Evolutionary conservation across 495 filamentous ascomycete species (phyloP).

Genomic region (Penicillium bovifimosum): DNA sequence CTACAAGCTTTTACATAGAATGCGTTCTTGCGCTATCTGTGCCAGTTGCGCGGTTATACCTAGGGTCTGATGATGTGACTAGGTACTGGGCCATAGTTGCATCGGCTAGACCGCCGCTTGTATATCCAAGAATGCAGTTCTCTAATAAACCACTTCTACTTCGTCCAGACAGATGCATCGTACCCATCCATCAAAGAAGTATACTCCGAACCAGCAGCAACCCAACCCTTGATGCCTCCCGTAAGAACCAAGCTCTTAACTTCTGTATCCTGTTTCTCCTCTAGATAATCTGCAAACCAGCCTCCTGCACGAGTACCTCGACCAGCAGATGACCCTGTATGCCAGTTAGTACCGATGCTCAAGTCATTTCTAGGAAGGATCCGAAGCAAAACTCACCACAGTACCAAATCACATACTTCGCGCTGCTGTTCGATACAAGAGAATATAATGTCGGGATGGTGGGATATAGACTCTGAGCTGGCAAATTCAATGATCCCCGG

Average conservation of each 20-base stretch:
- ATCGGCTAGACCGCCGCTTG: too few species aligned
- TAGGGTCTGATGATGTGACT: too few species aligned
- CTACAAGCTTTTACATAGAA: too few species aligned
- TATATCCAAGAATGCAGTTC: too few species aligned
- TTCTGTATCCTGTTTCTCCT: conserved; percentile 32
- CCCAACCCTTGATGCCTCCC: conserved; percentile 65
- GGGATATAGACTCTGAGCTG: conserved; percentile 59
- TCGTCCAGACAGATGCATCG: conserved; percentile 46
- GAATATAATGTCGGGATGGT: conserved; percentile 53
- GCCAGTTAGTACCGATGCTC: neutral
- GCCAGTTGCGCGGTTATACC: too few species aligned
- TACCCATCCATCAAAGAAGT: conserved; percentile 54
- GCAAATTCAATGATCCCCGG: conserved; percentile 61
- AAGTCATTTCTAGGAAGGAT: neutral
- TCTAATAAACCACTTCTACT: neutral
- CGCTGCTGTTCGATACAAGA: conserved; percentile 44
- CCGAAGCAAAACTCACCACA: conserved; percentile 48
- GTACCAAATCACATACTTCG: conserved; percentile 57
- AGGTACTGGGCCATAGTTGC: too few species aligned
- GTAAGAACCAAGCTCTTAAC: conserved; percentile 53
- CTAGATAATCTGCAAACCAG: conserved; percentile 63
- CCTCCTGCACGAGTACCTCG: conserved; percentile 56
- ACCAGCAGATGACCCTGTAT: conserved; percentile 57
- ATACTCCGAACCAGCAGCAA: conserved; percentile 48
- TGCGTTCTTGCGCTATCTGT: too few species aligned